Evolutionary conservation across 177 flowering plant species (phyloP), one percentile per base, ranked within the genome.

Genomic region (Vitis hybrid): DNA sequence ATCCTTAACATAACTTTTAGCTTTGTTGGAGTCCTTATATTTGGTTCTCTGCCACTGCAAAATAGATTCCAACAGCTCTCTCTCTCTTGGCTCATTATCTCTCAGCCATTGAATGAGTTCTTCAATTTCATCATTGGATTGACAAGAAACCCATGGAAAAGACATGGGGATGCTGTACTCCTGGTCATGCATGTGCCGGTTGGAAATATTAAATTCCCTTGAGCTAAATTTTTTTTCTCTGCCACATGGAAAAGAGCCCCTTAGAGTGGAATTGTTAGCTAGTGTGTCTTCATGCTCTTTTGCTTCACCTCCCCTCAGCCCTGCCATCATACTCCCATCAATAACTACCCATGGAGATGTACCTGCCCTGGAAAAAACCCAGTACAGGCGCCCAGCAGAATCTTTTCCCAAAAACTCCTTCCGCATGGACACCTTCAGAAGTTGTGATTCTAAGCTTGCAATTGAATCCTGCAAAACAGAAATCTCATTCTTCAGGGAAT

Each of bases 391-490:
- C 51, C 93, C 97, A 70, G 71, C 33, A 69, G 95, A 84, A 77
- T 96, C 99, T 75, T 85, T 71, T 33, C 98, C 99, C 75, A 93
- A 73, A 78, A 82, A 85, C 49, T 96, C 95, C 77, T 86, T 83
- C 9, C 97, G 87, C 33, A 87, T 51, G 65, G 89, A 78, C 59
- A 81, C 74, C 75, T 83, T 89, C 66, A 78, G 69, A 78, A 91
- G 84, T 78, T 90, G 91, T 15, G 82, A 80, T 60, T 90, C 95
- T 58, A 79, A 26, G 57, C 69, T 70, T 15, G 79, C 70, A 70
- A 92, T 83, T 11, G 91, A 85, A 10, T 85, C 85, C 81, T 85
- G 89, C 63, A 89, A 57, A 65, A 26, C 48, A 16, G 71, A 68
- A 45, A 89, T 77, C 2, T 86, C 90, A 70, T 72, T 76, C 79